Evolutionary conservation across 805 yeast species (phyloP).

Genomic region (Komagataella pastoris): DNA sequence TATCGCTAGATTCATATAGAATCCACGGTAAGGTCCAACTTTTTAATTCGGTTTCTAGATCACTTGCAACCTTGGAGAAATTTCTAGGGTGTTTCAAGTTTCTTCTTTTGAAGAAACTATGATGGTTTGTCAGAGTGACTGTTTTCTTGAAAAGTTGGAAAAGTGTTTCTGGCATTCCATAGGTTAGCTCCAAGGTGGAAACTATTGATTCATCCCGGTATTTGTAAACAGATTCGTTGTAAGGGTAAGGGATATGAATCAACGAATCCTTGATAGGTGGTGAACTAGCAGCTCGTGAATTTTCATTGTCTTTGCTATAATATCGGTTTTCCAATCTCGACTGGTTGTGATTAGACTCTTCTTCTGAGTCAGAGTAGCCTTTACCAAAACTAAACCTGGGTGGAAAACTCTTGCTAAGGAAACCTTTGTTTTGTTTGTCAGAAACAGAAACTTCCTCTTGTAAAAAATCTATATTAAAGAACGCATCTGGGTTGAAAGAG

Average conservation of each 20-base stretch:
- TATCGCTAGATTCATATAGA: constrained; percentile 13
- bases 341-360: neutral
- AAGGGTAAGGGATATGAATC: neutral
- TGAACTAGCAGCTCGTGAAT: neutral
- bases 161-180: constrained; percentile 34
- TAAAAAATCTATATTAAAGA: neutral
- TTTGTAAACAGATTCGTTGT: neutral
- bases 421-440: neutral
- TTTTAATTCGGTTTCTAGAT: constrained; percentile 33
- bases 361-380: neutral
- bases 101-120: constrained; percentile 27
- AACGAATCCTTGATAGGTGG: neutral
- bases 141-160: constrained; percentile 31
- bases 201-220: constrained; percentile 3
- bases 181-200: constrained; percentile 23
- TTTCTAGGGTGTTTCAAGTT: constrained; percentile 32
- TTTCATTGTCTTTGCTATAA: neutral
- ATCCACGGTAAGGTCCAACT: constrained; percentile 36
- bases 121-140: constrained; percentile 36
- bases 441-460: neutral
- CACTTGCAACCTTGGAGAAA: constrained; percentile 42
- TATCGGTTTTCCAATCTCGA: neutral
- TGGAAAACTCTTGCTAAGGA: neutral
- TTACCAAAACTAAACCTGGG: neutral
- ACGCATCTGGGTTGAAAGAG: constrained; percentile 5